Evolutionary conservation across 371 early-diverging fungal species (phyloP), one percentile per base, ranked within the genome.

Genomic region (Edhazardia aedis): DNA sequence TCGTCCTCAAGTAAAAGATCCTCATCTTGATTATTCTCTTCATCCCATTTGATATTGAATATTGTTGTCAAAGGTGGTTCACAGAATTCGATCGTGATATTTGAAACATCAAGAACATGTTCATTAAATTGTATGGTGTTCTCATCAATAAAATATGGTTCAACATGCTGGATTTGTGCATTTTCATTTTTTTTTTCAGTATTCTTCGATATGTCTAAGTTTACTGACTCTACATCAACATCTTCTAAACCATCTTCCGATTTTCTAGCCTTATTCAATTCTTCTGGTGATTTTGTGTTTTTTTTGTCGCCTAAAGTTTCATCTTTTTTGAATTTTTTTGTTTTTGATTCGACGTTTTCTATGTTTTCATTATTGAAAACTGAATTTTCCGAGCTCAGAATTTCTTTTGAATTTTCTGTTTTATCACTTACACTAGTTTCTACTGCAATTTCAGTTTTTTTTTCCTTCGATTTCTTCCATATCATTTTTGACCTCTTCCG

Each of bases 11-110:
- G 7, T 33, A 6, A 33, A 6, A 33, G 33, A 33, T 6, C 6
- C 33, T 33, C 14, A n/a, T n/a, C n/a, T n/a, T n/a, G n/a, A n/a
- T 33, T 14, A 33, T 43, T 9, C 11, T 56, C 56, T 18, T 59
- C 52, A 29, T 44, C 38, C 63, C 65, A 65, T 22, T 51, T 40
- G 47, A 64, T 60, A 6, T 48, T 48, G 50, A 70, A 70, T 18
- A 56, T 25, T 43, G 63, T 64, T 1, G 58, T 47, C 24, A 66
- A 42, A 12, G 67, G 70, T 3, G 63, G 58, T 26, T 59, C 53
- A 28, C 54, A 39, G 26, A 70, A 16, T 23, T 58, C 43, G 14
- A 59, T 51, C 52, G 61, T 61, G 16, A 66, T 59, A 43, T 58
- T 47, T 11, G n/a, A 53, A 38, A 60, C 38, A 39, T 64, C 59